Conservation (phyloP, 2,329 filamentous ascomycete species). For the Ceratocystis huliohia region DNA sequence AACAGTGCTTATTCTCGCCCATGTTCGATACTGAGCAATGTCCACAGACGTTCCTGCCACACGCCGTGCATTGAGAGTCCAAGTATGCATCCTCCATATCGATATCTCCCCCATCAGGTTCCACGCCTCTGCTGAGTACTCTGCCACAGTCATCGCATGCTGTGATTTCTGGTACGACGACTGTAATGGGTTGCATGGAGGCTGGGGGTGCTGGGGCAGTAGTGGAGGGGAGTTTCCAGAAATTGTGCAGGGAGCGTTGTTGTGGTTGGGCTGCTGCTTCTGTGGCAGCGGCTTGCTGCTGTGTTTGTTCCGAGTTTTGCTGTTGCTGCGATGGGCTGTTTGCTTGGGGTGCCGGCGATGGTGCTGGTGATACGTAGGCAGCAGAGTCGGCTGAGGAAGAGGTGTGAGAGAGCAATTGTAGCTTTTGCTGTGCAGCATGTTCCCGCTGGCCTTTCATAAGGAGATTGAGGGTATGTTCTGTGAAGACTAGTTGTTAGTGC, state of each 20-base stretch:
- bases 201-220: constrained; percentile 24
- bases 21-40: constrained; percentile 48
- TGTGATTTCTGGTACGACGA: constrained; percentile 23
- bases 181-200: not conserved
- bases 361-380: constrained; percentile 15
- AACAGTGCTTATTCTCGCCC: constrained; percentile 40
- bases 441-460: constrained; percentile 44
- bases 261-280: not conserved
- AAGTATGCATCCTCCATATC: constrained; percentile 26
- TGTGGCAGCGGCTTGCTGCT: not conserved
- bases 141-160: constrained; percentile 45
- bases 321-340: not conserved
- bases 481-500: constrained; percentile 9
- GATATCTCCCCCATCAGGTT: constrained; percentile 31
- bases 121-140: constrained; percentile 9
- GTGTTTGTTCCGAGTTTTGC: not conserved
- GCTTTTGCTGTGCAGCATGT: constrained; percentile 14
- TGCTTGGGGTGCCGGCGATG: constrained; percentile 15
- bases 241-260: constrained; percentile 46
- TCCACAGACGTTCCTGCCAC: constrained; percentile 45
- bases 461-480: constrained; percentile 45
- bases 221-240: constrained; percentile 43
- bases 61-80: constrained; percentile 35
- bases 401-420: not conserved
- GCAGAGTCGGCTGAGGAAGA: not conserved